phyloP scores from a whole-genome alignment of 2,329 filamentous ascomycete species.

The Fusarium haematococcum region DNA sequence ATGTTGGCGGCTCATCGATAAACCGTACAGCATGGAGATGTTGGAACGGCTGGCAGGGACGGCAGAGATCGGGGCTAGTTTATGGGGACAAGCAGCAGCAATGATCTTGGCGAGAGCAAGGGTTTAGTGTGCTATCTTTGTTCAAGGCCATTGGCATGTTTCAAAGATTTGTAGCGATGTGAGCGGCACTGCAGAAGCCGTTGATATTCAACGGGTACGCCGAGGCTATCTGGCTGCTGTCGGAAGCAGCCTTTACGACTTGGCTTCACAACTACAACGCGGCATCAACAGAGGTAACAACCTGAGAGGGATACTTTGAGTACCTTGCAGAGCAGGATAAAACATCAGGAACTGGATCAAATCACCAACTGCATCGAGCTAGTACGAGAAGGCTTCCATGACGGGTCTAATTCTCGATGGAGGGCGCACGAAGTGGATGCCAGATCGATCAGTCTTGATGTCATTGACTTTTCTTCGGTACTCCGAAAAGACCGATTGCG shows the following conservation, averaged over 20 bases:
- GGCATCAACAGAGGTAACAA: neutral
- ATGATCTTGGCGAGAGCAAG: neutral
- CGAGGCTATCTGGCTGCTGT: neutral
- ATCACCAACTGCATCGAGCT: neutral
- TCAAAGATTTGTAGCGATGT: neutral
- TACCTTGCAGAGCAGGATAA: neutral
- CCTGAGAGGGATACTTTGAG: neutral
- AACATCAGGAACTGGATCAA: neutral
- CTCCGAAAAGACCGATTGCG: constrained; percentile 4
- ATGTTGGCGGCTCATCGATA: neutral
- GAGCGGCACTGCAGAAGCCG: neutral
- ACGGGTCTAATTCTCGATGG: neutral
- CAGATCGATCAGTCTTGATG: constrained; percentile 30
- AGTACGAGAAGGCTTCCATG: neutral
- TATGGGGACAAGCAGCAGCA: neutral
- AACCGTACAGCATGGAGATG: neutral
- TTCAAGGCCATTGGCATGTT: neutral
- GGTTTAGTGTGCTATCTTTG: neutral
- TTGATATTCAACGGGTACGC: neutral
- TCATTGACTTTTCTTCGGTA: constrained; percentile 23
- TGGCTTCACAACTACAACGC: neutral
- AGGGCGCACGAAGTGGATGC: constrained; percentile 2
- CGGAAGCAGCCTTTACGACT: no score
- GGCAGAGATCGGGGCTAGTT: constrained; percentile 8
- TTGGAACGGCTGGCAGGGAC: neutral